A percentile compares a stretch with the other conserved stretches of the same genome.
Conservation (phyloP, 768 basidiomycete species). For the Lactifluus piperatus region DNA sequence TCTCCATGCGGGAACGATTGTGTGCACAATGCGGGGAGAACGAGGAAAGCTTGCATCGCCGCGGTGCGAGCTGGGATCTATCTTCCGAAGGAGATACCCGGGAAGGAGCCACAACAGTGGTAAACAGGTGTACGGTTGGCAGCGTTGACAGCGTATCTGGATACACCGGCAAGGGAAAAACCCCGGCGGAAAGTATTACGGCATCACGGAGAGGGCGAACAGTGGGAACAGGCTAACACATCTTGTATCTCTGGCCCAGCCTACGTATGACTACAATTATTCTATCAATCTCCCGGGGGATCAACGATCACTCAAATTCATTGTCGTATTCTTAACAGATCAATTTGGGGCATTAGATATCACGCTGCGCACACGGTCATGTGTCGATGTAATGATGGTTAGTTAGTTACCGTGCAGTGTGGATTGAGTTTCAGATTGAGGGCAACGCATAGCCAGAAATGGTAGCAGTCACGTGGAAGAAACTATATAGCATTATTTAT, state of each 20-base stretch:
- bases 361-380: not conserved
- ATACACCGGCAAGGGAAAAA: not conserved
- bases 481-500: not conserved
- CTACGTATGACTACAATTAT: not conserved
- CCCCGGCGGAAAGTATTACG: not conserved
- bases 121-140: too few species aligned
- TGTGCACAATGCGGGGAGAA: not conserved
- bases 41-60: not conserved
- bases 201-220: not conserved
- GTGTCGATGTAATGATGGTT: not conserved
- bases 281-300: not conserved
- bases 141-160: not conserved
- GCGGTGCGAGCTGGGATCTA: not conserved
- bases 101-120: not conserved
- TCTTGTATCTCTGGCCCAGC: not conserved
- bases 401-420: not conserved
- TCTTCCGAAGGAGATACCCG: not conserved
- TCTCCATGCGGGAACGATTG: not conserved
- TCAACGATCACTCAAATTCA: not conserved
- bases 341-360: conserved; percentile 1
- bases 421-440: conserved; percentile 8
- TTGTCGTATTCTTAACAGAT: not conserved
- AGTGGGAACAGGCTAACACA: not conserved
- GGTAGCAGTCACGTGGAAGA: conserved; percentile 7
- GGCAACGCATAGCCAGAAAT: not conserved